phyloP scores from a whole-genome alignment of 768 basidiomycete species.

The Tylopilus intermedius region DNA sequence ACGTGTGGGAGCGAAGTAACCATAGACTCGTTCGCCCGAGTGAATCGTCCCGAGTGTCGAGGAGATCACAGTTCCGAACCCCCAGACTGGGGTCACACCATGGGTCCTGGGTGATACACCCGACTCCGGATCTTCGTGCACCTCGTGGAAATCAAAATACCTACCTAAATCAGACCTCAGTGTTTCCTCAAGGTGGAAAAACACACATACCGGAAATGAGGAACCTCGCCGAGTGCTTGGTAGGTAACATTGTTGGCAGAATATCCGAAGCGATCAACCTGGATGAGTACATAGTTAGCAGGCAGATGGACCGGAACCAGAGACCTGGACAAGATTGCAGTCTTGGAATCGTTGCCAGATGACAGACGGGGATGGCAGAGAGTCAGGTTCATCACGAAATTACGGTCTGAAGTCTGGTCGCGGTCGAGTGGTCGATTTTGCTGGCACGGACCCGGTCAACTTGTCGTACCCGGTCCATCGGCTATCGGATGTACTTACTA shows the following conservation, averaged over 20 bases:
- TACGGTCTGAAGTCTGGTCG: neutral
- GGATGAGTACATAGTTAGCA: slow-evolving; percentile 47
- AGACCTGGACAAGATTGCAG: slow-evolving; percentile 27
- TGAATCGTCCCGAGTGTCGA: slow-evolving; percentile 47
- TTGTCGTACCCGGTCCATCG: neutral
- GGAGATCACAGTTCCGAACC: slow-evolving; percentile 53
- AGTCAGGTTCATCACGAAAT: slow-evolving; percentile 29
- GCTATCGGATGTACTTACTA: neutral
- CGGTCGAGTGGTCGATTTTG: neutral
- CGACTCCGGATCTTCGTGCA: slow-evolving; percentile 34
- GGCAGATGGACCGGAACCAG: slow-evolving; percentile 24
- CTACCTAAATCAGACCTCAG: slow-evolving; percentile 34
- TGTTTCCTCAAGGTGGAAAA: neutral
- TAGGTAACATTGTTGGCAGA: slow-evolving; percentile 72
- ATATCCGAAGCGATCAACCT: slow-evolving; percentile 65
- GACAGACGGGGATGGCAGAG: slow-evolving; percentile 39
- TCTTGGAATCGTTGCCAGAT: slow-evolving; percentile 27
- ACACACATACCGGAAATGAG: slow-evolving; percentile 35
- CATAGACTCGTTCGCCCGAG: slow-evolving; percentile 59
- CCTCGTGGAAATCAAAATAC: slow-evolving; percentile 63
- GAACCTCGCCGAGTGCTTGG: slow-evolving; percentile 46
- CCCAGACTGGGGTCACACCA: slow-evolving; percentile 70
- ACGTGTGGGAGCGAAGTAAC: slow-evolving; percentile 51
- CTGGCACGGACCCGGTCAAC: neutral
- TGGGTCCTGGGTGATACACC: slow-evolving; percentile 45